Evolutionary conservation across 2,329 filamentous ascomycete genomes (phyloP), one percentile per base, ranked within the genome.

Genomic region (Fusarium sp.): DNA sequence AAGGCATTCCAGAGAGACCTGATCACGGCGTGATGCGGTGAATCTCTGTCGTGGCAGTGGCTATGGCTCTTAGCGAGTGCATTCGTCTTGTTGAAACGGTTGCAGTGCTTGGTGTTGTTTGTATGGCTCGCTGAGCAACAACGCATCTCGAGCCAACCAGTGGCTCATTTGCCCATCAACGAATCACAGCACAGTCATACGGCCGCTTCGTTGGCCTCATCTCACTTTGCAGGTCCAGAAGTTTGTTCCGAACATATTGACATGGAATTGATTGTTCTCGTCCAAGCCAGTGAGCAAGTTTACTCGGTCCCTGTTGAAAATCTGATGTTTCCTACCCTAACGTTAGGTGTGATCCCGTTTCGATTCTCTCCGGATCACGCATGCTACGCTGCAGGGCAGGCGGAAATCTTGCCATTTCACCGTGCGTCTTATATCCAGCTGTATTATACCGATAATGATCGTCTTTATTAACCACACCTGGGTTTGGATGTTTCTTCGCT

Each of bases 141-240:
- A 54, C 47, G 52, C 54, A 57, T 57, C 22, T 35, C 54, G 1
- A 33, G 27, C 32, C 33, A 20, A 35, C 32, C 32, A 47, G 59
- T 37, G 63, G 66, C 37, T 70, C 63, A 72, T 73, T 73, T 72
- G 32, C 54, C 38, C 27, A 47, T 61, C 61, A 52, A 52, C 74
- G 65, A 76, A 76, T 76, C 70, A 70, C 25, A 54, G 35, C 43
- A 56, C 43, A 32, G 43, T 17, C 38, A 47, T 59, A 27, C 50
- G 50, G 38, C 61, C 47, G 58, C 45, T 37, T 30, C 37, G 57
- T n/a, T 15, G 25, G 63, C 32, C 62, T 65, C 27, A 62, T 62
- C 59, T 50, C 59, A 37, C 59, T 25, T 62, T 15, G 59, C 22
- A 38, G 27, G 59, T 38, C 32, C 20, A 62, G 43, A 62, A 62